These are phyloP conservation scores for bread wheat (Triticum aestivum) DNA, from an alignment of 176 grass and related monocot genomes.

Conservation along the genomic window IWGSC_CS_RefSeq_v2.1 NC_057803.1:82228602-82229101, in stretches of 20 bases:
- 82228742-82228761: background rate
- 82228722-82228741: background rate
- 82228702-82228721: slow-evolving; percentile 23
- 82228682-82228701: slow-evolving; percentile 24
- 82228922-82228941: slow-evolving; percentile 21
- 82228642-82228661: slow-evolving; percentile 20
- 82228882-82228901: background rate
- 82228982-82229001: background rate
- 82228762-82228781: background rate
- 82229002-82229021: background rate
- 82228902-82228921: slow-evolving; percentile 18
- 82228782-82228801: background rate
- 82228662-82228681: slow-evolving; percentile 20
- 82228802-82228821: background rate
- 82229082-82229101: background rate
- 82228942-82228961: background rate
- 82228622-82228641: background rate
- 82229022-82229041: background rate
- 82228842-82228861: background rate
- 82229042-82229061: background rate
- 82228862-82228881: background rate
- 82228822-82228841: background rate
- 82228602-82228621: background rate
- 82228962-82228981: slow-evolving; percentile 17
- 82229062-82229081: background rate